phyloP scores from a whole-genome alignment of 2,329 filamentous ascomycete species.

The Aspergillus sp. region DNA sequence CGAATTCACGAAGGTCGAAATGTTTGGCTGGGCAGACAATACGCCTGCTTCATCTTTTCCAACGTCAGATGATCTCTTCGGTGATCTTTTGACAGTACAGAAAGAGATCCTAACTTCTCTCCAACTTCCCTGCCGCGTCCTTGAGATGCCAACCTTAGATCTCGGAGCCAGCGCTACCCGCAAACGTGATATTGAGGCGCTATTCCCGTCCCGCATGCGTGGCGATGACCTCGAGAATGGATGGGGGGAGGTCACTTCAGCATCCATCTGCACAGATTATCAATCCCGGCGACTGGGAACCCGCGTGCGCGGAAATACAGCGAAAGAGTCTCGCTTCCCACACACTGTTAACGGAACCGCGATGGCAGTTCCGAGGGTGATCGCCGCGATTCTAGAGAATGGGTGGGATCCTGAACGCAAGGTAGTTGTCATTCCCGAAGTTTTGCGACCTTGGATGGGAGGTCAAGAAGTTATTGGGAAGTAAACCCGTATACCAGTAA shows the following conservation, averaged over 20 bases:
- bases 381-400: constrained; percentile 87
- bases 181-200: constrained; percentile 92
- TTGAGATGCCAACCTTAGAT: constrained; percentile 89
- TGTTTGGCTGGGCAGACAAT: constrained; percentile 82
- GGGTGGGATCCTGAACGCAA: constrained; percentile 73
- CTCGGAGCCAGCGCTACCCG: constrained; percentile 83
- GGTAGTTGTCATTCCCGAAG: constrained; percentile 73
- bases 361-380: constrained; percentile 81
- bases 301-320: constrained; percentile 56
- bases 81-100: constrained; percentile 85
- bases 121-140: constrained; percentile 78
- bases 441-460: constrained; percentile 81
- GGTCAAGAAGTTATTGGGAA: constrained; percentile 64
- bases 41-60: constrained; percentile 38
- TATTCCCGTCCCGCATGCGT: constrained; percentile 74
- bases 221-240: constrained; percentile 54
- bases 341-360: constrained; percentile 95
- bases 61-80: constrained; percentile 58
- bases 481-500: not conserved
- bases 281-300: constrained; percentile 82
- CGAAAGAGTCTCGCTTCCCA: constrained; percentile 64
- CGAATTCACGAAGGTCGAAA: constrained; percentile 97
- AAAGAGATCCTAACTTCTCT: constrained; percentile 76
- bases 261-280: constrained; percentile 92
- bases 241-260: constrained; percentile 91